Conservation (phyloP, 495 filamentous ascomycete species). For the Penicillium egyptiacum region DNA sequence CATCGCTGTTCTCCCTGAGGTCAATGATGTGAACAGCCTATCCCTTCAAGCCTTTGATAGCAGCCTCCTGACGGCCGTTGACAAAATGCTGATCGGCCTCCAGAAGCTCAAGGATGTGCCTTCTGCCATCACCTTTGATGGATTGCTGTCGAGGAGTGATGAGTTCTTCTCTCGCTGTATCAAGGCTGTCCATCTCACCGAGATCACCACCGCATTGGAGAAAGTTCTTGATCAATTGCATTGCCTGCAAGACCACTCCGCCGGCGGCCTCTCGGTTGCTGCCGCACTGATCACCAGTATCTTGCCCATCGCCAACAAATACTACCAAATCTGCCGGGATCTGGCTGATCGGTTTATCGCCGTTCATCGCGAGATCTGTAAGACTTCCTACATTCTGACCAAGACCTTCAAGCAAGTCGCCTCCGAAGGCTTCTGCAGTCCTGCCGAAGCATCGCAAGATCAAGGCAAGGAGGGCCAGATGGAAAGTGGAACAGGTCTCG, state of each 20-base stretch:
- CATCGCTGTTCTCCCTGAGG: constrained; percentile 8
- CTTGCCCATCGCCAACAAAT: constrained; percentile 74
- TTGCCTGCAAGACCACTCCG: constrained; percentile 45
- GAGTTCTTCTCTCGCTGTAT: constrained; percentile 55
- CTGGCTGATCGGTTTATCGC: constrained; percentile 51
- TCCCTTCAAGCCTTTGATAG: constrained; percentile 50
- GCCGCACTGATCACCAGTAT: constrained; percentile 64
- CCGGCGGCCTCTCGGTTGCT: constrained; percentile 44
- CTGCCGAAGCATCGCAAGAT: constrained; percentile 71
- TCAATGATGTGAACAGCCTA: constrained; percentile 19
- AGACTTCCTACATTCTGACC: constrained; percentile 69
- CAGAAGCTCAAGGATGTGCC: constrained; percentile 68
- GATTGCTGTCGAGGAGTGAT: constrained; percentile 64
- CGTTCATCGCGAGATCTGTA: constrained; percentile 68
- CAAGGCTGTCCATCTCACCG: constrained; percentile 56
- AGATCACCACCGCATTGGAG: constrained; percentile 54
- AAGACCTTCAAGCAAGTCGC: constrained; percentile 74
- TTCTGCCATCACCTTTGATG: constrained; percentile 54
- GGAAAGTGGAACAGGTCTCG: constrained; percentile 93
- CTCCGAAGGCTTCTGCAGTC: constrained; percentile 86
- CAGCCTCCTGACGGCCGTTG: constrained; percentile 56
- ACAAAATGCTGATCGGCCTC: constrained; percentile 70
- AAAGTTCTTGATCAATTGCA: constrained; percentile 51
- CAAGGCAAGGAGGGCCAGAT: constrained; percentile 69
- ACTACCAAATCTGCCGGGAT: constrained; percentile 57